Evolutionary conservation across 768 basidiomycete genomes (phyloP).

Genomic region (Tremella fuciformis): DNA sequence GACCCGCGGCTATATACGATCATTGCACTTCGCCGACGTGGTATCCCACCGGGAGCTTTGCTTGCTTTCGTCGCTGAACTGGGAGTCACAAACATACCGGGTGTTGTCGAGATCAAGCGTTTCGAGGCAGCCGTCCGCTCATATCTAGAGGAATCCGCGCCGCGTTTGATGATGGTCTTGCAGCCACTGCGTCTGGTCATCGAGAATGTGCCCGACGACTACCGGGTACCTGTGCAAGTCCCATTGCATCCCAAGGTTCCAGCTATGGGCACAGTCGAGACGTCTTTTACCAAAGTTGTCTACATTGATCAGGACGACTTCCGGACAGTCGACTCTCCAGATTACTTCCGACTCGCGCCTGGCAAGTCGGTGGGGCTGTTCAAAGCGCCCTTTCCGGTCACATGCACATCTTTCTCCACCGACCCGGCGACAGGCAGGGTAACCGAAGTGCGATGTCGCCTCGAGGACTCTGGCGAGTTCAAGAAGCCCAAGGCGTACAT

Average conservation of each 20-base stretch:
- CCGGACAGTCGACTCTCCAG: constrained; percentile 75
- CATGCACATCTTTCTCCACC: constrained; percentile 81
- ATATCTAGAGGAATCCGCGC: constrained; percentile 82
- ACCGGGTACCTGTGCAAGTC: constrained; percentile 77
- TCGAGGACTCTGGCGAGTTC: constrained; percentile 62
- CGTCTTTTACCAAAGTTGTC: constrained; percentile 75
- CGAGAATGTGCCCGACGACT: constrained; percentile 85
- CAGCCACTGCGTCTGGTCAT: constrained; percentile 86
- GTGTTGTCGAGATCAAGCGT: constrained; percentile 79
- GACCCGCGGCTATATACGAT: constrained; percentile 96
- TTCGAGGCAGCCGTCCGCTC: constrained; percentile 87
- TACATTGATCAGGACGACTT: constrained; percentile 96
- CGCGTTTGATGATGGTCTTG: constrained; percentile 86
- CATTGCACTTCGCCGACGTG: constrained; percentile 89
- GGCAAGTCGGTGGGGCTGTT: constrained; percentile 96
- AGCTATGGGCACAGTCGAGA: constrained; percentile 70
- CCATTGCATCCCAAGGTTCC: constrained; percentile 91
- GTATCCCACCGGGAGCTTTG: constrained; percentile 94
- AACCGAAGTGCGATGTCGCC: constrained; percentile 69
- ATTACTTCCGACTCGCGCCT: constrained; percentile 96
- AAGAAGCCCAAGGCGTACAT: constrained; percentile 81
- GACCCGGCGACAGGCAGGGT: constrained; percentile 71
- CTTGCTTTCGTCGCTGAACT: constrained; percentile 85
- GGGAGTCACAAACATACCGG: constrained; percentile 82
- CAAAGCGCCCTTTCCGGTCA: constrained; percentile 86